These are phyloP conservation scores for Populus hybrid DNA, from an alignment of 441 rosid species.

Conservation along the genomic window DNA sequence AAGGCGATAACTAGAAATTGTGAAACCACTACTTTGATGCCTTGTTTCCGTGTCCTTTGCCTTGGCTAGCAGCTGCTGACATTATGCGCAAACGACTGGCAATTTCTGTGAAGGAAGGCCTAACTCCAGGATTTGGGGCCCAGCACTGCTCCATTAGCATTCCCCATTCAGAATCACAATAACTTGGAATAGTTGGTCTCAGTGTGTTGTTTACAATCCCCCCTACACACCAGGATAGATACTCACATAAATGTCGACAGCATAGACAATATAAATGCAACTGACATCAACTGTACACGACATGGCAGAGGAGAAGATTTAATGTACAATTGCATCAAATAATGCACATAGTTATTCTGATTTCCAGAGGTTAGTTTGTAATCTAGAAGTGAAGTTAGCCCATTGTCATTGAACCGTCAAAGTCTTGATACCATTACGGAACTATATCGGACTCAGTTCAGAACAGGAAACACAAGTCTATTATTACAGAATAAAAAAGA, in stretches of 20 bases:
- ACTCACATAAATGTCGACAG: not conserved
- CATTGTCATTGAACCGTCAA: not conserved
- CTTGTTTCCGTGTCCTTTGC: slow-evolving; percentile 54
- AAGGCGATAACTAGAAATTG: not conserved
- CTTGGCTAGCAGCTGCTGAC: slow-evolving; percentile 62
- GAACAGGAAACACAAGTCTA: not conserved
- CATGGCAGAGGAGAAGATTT: not conserved
- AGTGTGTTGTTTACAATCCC: slow-evolving; percentile 80
- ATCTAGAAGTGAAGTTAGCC: not conserved
- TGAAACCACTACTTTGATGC: slow-evolving; percentile 43
- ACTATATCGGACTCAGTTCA: not conserved
- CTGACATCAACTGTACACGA: not conserved
- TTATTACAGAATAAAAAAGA: too few species aligned
- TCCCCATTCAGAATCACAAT: slow-evolving; percentile 82
- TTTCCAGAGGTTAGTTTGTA: not conserved
- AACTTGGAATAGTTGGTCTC: slow-evolving; percentile 79
- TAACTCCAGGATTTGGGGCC: slow-evolving; percentile 77
- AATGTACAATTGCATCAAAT: not conserved
- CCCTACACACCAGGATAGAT: slow-evolving; percentile 38
- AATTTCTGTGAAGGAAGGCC: slow-evolving; percentile 88
- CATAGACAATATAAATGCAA: not conserved
- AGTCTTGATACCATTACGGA: not conserved
- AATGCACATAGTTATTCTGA: not conserved
- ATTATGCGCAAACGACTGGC: slow-evolving; percentile 64
- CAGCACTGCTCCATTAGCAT: slow-evolving; percentile 84